phyloP scores from a whole-genome alignment of 257 asterid genomes.

The Salvia splendens region DNA sequence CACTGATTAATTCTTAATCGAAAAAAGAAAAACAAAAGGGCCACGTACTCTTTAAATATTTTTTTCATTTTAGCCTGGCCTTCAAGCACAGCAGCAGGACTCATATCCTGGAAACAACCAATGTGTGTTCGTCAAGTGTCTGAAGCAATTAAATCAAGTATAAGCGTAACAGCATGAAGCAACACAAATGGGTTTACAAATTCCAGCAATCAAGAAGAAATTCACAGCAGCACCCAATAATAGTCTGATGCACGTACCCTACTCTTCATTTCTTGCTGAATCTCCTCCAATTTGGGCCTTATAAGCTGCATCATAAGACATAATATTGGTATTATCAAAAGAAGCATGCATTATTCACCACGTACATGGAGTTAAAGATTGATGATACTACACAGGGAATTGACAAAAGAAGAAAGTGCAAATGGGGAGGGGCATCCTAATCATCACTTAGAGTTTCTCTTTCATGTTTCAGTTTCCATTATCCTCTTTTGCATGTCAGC shows the following conservation, averaged over 20 bases:
- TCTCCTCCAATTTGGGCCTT: constrained; percentile 70
- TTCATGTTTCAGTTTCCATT: background rate
- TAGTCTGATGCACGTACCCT: constrained; percentile 51
- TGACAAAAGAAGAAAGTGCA: background rate
- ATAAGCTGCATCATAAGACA: constrained; percentile 63
- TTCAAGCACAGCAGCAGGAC: constrained; percentile 76
- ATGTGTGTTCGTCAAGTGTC: constrained; percentile 23
- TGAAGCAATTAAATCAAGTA: constrained; percentile 16
- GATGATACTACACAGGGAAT: background rate
- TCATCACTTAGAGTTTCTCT: background rate
- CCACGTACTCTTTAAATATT: constrained; percentile 68
- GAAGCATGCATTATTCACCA: constrained; percentile 19
- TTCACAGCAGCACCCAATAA: constrained; percentile 25
- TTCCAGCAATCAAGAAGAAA: background rate
- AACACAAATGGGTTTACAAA: constrained; percentile 7
- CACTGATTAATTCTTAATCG: constrained; percentile 20
- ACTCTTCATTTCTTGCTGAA: constrained; percentile 67
- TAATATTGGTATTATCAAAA: constrained; percentile 15
- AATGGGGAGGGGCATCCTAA: background rate
- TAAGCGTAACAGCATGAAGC: constrained; percentile 3
- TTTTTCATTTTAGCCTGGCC: constrained; percentile 63
- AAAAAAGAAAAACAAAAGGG: constrained; percentile 19
- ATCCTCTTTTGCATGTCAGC: background rate
- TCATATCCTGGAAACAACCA: constrained; percentile 57
- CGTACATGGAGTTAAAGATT: background rate